A percentile compares a stretch with the other conserved stretches of the same genome.
phyloP scores from a whole-genome alignment of 768 basidiomycete genomes.

The Kwoniella heveanensis region DNA sequence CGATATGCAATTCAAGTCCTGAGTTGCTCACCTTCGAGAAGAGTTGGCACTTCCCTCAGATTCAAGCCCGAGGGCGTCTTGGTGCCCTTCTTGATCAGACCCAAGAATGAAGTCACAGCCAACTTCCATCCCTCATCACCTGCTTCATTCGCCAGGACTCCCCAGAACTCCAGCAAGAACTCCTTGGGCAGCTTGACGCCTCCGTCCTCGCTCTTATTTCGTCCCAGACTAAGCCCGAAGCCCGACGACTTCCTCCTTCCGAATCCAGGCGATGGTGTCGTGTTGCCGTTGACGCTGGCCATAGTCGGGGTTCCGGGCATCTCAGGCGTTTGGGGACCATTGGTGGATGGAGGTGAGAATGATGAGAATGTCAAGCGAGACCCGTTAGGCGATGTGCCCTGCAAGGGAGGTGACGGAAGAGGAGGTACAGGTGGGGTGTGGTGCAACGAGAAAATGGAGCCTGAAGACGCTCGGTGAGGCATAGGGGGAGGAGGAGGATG shows the following conservation, averaged over 20 bases:
- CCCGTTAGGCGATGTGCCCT: slow-evolving; percentile 35
- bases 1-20: not conserved
- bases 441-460: slow-evolving; percentile 10
- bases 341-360: slow-evolving; percentile 9
- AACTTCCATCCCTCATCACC: slow-evolving; percentile 48
- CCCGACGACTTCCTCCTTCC: slow-evolving; percentile 27
- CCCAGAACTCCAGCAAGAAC: slow-evolving; percentile 53
- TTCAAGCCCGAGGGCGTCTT: slow-evolving; percentile 51
- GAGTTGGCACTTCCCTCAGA: slow-evolving; percentile 45
- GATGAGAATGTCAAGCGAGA: slow-evolving; percentile 26
- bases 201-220: slow-evolving; percentile 27
- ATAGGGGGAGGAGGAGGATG: slow-evolving; percentile 26
- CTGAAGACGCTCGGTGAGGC: slow-evolving; percentile 15
- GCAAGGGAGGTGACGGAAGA: slow-evolving; percentile 28
- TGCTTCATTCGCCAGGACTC: slow-evolving; percentile 40
- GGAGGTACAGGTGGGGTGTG: slow-evolving; percentile 25
- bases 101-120: slow-evolving; percentile 29
- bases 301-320: slow-evolving; percentile 9
- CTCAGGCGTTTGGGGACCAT: slow-evolving; percentile 20
- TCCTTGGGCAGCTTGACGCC: slow-evolving; percentile 51
- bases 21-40: slow-evolving; percentile 44
- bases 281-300: not conserved
- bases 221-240: slow-evolving; percentile 25
- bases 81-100: slow-evolving; percentile 48
- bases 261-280: slow-evolving; percentile 19